phyloP scores from a whole-genome alignment of 257 asterid species.

The Anisodus tanguticus region DNA sequence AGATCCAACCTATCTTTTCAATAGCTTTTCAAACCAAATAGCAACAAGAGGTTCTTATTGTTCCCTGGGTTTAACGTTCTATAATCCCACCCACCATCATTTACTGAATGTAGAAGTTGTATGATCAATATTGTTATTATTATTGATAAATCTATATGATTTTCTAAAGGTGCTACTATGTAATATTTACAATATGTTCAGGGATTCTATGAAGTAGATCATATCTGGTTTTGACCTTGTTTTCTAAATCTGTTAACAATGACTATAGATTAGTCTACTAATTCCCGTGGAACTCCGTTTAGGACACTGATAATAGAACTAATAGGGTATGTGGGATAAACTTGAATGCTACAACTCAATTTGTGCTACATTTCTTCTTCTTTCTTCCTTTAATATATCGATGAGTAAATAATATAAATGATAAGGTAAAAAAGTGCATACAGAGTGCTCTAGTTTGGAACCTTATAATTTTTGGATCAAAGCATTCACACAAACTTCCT shows the following conservation, averaged over 20 bases:
- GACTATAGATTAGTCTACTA: constrained; percentile 19
- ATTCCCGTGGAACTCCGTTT: neutral
- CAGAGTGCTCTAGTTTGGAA: neutral
- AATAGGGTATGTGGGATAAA: neutral
- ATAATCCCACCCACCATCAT: neutral
- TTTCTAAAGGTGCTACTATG: neutral
- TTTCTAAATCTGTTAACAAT: neutral
- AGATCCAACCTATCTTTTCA: constrained; percentile 5
- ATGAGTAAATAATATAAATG: neutral
- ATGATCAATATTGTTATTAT: neutral
- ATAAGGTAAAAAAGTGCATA: neutral
- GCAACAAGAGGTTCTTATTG: neutral
- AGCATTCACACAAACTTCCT: neutral
- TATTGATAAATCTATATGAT: neutral
- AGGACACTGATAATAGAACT: neutral
- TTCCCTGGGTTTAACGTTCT: neutral
- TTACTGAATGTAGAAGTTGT: neutral
- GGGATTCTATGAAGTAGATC: constrained; percentile 5
- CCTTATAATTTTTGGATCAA: neutral
- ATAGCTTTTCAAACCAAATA: neutral
- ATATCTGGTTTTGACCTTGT: constrained; percentile 7
- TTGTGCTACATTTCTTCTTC: neutral
- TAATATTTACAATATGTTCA: neutral
- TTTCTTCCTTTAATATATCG: neutral
- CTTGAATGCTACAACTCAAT: neutral